Evolutionary conservation across 2,329 filamentous ascomycete genomes (phyloP), one percentile per base, ranked within the genome.

Genomic region (Ophiostoma pallidulum): DNA sequence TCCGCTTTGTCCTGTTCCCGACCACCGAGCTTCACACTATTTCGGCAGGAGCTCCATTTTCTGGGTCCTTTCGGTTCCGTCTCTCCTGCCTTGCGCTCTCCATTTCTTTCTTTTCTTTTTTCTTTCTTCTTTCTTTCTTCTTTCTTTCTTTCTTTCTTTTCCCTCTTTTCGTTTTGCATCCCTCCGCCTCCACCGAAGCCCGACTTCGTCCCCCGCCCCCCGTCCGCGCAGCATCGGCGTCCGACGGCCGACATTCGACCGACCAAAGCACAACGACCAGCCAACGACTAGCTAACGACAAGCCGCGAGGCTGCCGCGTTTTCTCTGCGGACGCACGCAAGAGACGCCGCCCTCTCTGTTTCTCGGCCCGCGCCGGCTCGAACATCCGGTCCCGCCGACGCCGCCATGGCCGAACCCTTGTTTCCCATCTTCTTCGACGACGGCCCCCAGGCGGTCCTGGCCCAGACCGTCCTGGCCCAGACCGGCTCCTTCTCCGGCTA

Each of bases 401-500:
- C 39, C 38, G 20, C 39, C 31, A 47, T 49, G 45, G 60, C 61
- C 43, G 56, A 59, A 12, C 31, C 45, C 6, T 32, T 50, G 26
- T 53, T 52, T 13, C 42, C 52, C 45, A 20, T 36, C 45, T 51
- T 47, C 33, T 28, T 16, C 4, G 26, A 46, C 29, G 57, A 60
- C 39, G 57, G 60, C 53, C n/a, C n/a, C n/a, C 73, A 77, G 62
- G 64, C 71, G 65, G 65, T 70, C 58, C 61, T 78, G 51, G 56
- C 64, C 58, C 73, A 77, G 62, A 64, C 71, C 65, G 65, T 70
- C 58, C 61, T 78, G 51, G 56, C 64, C 58, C 68, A 69, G 58
- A 76, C 77, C 48, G 79, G 78, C 57, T 82, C 79, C 50, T 75
- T 82, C 59, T 72, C 76, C 14, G 79, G 80, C 54, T 73, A 73